A percentile compares a stretch with the other conserved stretches of the same genome.
phyloP scores from a whole-genome alignment of 2,329 filamentous ascomycete species.

The Colletotrichum nymphaeae region DNA sequence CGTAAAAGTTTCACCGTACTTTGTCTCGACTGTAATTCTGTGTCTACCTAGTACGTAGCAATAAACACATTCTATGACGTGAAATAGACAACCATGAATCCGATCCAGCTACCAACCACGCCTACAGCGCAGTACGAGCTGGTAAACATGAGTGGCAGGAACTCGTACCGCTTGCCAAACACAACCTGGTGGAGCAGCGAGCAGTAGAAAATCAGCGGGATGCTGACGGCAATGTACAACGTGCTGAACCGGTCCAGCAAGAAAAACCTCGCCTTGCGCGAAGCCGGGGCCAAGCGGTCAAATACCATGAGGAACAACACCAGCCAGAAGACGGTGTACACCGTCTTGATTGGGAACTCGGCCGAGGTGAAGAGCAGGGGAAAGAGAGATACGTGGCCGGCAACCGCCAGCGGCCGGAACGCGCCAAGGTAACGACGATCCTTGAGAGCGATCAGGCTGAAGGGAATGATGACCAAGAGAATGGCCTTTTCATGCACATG shows the following conservation, averaged over 20 bases:
- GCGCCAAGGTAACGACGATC: conserved; percentile 92
- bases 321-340: conserved; percentile 94
- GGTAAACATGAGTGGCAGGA: conserved; percentile 95
- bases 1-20: conserved; percentile 13
- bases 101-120: conserved; percentile 95
- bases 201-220: conserved; percentile 90
- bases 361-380: conserved; percentile 91
- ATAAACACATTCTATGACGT: conserved; percentile 52
- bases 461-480: conserved; percentile 92
- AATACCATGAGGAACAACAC: conserved; percentile 87
- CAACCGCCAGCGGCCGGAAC: conserved; percentile 90
- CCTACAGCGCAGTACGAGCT: conserved; percentile 94
- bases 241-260: conserved; percentile 91
- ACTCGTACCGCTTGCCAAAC: conserved; percentile 87
- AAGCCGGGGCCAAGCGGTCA: conserved; percentile 87
- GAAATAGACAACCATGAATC: conserved; percentile 94
- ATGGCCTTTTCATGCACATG: conserved; percentile 99
- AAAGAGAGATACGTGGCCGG: conserved; percentile 95
- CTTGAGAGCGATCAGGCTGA: conserved; percentile 89
- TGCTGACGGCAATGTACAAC: conserved; percentile 88
- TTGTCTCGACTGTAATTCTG: neutral
- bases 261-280: conserved; percentile 83
- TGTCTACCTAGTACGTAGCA: neutral
- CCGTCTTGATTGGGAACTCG: conserved; percentile 93
- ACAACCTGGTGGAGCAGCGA: conserved; percentile 85